Base-by-base conservation (phyloP, 305 asterid genomes). In the Fraxinus velutina region DNA sequence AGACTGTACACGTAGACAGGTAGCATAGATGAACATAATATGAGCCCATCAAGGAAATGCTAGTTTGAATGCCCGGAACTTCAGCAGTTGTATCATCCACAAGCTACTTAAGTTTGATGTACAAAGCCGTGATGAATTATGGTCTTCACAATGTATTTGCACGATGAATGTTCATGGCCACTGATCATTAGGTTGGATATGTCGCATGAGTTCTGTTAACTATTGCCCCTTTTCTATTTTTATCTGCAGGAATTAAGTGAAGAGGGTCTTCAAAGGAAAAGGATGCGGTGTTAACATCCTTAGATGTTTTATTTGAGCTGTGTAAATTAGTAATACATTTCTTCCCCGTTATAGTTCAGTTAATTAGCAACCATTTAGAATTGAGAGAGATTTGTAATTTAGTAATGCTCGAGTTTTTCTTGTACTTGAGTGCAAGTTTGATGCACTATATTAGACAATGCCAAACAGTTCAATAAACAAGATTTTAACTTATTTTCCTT, bases 181-280 rank as follows among this genome's bases (percentile, higher is more conserved):
- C 71, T 8, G 71, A 60, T 60, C 33, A 79, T 24, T 79, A 29
- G 33, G 30, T 71, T 76, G 36, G 21, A 21, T 64, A 21, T 64
- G 72, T 64, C 3, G 0, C 27, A 21, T 17, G 55, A 60, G 3
- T 17, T 8, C 15, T 5, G 71, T 33, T 30, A 64, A 19, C 37
- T 30, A n/a, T 6, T 64, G 72, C 66, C 33, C 33, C 72, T 22
- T 79, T 62, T 70, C 79, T 44, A 8, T 79, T 70, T 71, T 77
- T 50, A 32, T 84, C 34, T 86, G 90, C 95, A 94, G 98, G 97
- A 83, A 78, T 86, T 82, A 73, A 78, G 80, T 60, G 96, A 89
- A 80, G 94, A 88, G 79, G 94, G 92, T 83, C 82, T 87, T 82
- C 89, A 82, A 79, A 85, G 88, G 89, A 92, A 92, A 88, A 86